A percentile compares a stretch with the other conserved stretches of the same genome.
Conservation (phyloP, 2,329 filamentous ascomycete genomes). For the Fusarium mexicanum region DNA sequence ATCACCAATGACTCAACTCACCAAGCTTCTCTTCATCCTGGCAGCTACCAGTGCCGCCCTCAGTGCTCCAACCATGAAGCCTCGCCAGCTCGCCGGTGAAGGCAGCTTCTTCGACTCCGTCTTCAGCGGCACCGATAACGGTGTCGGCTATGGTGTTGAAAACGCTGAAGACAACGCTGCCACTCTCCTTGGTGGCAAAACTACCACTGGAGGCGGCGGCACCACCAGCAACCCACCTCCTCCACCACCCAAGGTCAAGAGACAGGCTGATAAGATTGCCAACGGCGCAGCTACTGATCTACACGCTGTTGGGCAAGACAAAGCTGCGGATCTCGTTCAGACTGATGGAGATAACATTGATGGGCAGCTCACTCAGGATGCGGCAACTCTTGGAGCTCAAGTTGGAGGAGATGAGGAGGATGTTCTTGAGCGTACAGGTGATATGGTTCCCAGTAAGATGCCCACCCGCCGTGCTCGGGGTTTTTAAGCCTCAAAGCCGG, state of each 20-base stretch:
- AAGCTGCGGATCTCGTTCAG: neutral
- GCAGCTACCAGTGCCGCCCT: neutral
- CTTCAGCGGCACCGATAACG: neutral
- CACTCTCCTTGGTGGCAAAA: neutral
- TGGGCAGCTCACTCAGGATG: neutral
- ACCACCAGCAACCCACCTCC: neutral
- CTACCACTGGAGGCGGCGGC: neutral
- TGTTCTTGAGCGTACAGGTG: neutral
- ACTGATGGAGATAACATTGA: neutral
- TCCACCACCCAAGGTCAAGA: neutral
- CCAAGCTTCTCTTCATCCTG: neutral
- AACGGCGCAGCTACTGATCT: neutral
- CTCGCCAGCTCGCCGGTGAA: constrained; percentile 2
- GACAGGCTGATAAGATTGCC: constrained; percentile 3
- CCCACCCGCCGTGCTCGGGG: neutral
- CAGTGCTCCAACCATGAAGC: neutral
- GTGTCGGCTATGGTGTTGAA: neutral
- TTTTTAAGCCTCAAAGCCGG: no score
- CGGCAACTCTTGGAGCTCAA: neutral
- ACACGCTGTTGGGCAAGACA: neutral
- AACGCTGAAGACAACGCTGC: neutral
- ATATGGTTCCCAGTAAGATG: neutral
- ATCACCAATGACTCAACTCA: neutral
- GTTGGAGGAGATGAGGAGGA: neutral
- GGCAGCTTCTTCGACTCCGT: neutral